Evolutionary conservation across 148 eudicot genomes (phyloP).

Genomic region (Camellia granthamiana): DNA sequence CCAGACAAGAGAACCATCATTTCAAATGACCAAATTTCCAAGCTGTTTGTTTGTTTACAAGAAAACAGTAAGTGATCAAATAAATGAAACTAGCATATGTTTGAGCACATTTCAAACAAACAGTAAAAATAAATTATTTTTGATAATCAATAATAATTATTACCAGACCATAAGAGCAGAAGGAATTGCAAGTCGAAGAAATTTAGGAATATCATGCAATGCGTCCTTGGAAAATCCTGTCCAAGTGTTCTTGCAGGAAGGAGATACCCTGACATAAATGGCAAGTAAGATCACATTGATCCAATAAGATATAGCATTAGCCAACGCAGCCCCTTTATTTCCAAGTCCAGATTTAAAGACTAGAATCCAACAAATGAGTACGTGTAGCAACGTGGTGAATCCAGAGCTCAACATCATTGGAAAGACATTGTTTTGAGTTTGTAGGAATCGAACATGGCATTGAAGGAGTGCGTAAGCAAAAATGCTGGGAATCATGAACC

Average conservation of each 20-base stretch:
- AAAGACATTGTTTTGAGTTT: slow-evolving; percentile 54
- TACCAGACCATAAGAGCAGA: slow-evolving; percentile 64
- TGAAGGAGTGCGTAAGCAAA: slow-evolving; percentile 54
- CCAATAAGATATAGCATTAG: slow-evolving; percentile 59
- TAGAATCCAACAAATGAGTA: slow-evolving; percentile 49
- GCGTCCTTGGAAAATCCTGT: slow-evolving; percentile 53
- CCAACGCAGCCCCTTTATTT: slow-evolving; percentile 57
- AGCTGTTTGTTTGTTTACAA: slow-evolving; percentile 20
- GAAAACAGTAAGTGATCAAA: too few relatives aligned
- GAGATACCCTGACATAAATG: slow-evolving; percentile 42
- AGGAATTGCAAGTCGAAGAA: slow-evolving; percentile 52
- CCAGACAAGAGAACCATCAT: slow-evolving; percentile 48
- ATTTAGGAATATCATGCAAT: slow-evolving; percentile 31
- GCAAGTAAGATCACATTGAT: slow-evolving; percentile 38
- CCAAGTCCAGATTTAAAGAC: slow-evolving; percentile 55
- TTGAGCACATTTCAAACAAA: too few relatives aligned
- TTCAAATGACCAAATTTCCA: slow-evolving; percentile 52
- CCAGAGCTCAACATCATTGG: slow-evolving; percentile 65
- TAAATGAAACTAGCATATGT: too few relatives aligned
- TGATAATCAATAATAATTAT: neutral
- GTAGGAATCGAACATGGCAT: slow-evolving; percentile 48
- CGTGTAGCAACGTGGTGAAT: slow-evolving; percentile 42
- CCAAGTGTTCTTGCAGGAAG: slow-evolving; percentile 58
- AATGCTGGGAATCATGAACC: slow-evolving; percentile 51
- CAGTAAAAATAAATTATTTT: too few relatives aligned